A percentile compares a stretch with the other conserved stretches of the same genome.
Evolutionary conservation across 1,284 basidiomycete genomes (phyloP).

Genomic region (Veloboletus limbatus): DNA sequence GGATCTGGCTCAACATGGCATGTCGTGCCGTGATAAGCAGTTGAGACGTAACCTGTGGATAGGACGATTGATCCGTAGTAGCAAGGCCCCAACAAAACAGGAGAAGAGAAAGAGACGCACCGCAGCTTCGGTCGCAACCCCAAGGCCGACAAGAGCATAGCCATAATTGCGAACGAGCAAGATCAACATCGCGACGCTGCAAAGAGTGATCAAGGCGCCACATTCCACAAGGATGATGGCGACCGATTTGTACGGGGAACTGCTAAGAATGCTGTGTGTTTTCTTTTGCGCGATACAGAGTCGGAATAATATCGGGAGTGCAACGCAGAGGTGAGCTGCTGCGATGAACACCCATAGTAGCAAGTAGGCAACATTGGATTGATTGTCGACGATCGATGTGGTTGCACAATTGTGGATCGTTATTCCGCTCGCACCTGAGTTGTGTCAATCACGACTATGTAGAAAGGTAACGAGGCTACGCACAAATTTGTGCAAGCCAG

Average conservation of each 20-base stretch:
- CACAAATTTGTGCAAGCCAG: constrained; percentile 18
- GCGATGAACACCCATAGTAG: constrained; percentile 17
- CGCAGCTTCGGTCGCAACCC: constrained; percentile 17
- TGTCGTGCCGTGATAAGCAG: constrained; percentile 23
- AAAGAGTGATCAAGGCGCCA: constrained; percentile 10
- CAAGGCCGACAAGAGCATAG: constrained; percentile 7
- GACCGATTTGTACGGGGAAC: constrained; percentile 7
- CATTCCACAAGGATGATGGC: constrained; percentile 19
- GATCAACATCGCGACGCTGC: constrained; percentile 9
- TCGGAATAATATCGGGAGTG: constrained; percentile 18
- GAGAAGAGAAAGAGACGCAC: constrained; percentile 9
- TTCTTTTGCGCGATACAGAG: constrained; percentile 14
- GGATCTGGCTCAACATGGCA: constrained; percentile 6
- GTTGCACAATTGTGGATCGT: background rate
- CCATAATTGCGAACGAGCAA: constrained; percentile 3
- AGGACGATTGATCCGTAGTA: background rate
- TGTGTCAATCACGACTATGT: background rate
- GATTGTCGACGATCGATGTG: background rate
- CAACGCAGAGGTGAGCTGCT: constrained; percentile 12
- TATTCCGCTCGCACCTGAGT: constrained; percentile 4
- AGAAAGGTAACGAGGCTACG: background rate
- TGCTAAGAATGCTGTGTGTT: constrained; percentile 3
- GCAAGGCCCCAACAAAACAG: too few species aligned
- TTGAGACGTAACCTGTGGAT: constrained; percentile 19
- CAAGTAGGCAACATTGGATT: background rate